Conservation (phyloP, 2,329 filamentous ascomycete species). For the Aspergillus pseudoviridinutans region DNA sequence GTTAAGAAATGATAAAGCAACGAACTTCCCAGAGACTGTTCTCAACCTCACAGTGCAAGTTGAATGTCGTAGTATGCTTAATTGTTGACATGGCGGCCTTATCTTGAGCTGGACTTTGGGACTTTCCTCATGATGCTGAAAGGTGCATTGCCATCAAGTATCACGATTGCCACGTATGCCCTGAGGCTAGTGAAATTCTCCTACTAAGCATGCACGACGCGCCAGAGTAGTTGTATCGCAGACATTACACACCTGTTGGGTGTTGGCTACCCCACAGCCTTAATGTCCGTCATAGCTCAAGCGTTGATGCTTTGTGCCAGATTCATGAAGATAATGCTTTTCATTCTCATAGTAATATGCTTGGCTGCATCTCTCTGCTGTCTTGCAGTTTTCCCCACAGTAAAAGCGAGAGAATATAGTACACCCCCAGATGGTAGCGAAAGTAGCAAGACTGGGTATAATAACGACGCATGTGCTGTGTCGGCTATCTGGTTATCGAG, state of each 20-base stretch:
- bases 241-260: conserved; percentile 36
- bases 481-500: conserved; percentile 59
- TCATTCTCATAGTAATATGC: conserved; percentile 55
- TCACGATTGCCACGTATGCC: conserved; percentile 55
- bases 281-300: conserved; percentile 61
- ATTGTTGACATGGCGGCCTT: conserved; percentile 18
- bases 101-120: conserved; percentile 22
- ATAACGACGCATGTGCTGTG: conserved; percentile 65
- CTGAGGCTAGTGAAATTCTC: not conserved
- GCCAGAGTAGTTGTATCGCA: conserved; percentile 54
- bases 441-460: conserved; percentile 48
- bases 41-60: too few species aligned
- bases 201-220: conserved; percentile 10
- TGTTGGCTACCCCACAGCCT: conserved; percentile 59
- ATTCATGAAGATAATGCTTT: conserved; percentile 63
- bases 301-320: conserved; percentile 66
- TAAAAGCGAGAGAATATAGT: conserved; percentile 61
- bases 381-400: conserved; percentile 61
- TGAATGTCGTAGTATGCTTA: conserved; percentile 6
- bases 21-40: not conserved
- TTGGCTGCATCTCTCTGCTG: conserved; percentile 57
- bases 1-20: not conserved
- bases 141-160: conserved; percentile 54
- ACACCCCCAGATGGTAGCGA: conserved; percentile 30
- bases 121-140: conserved; percentile 39